phyloP scores from a whole-genome alignment of 805 yeast genomes.

The Ogataea dorogensis region DNA sequence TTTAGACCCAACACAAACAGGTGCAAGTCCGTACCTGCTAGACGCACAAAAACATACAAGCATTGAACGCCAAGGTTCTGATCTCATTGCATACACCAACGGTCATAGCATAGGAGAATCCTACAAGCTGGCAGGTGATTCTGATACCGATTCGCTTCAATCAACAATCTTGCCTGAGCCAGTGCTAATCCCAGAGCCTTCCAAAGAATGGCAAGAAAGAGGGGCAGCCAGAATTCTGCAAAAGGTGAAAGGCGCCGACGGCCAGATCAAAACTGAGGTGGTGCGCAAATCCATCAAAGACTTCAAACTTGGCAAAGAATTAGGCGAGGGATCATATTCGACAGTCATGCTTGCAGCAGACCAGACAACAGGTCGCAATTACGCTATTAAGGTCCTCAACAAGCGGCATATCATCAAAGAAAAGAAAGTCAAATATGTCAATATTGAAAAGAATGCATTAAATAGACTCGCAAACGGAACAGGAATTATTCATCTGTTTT shows the following conservation, averaged over 20 bases:
- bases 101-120: conserved; percentile 1
- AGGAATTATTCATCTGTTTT: conserved; percentile 67
- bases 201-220: conserved; percentile 51
- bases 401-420: conserved; percentile 77
- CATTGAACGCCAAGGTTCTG: conserved; percentile 2
- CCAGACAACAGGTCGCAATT: conserved; percentile 55
- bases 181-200: conserved; percentile 16
- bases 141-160: conserved; percentile 5
- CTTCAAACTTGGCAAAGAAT: conserved; percentile 78
- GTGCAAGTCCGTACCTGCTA: not conserved
- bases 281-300: conserved; percentile 67
- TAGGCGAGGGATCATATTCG: conserved; percentile 97
- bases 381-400: conserved; percentile 75
- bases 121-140: not conserved
- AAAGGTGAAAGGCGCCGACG: conserved; percentile 43
- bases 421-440: conserved; percentile 81
- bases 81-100: conserved; percentile 2
- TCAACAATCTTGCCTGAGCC: conserved; percentile 3
- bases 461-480: conserved; percentile 60
- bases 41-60: conserved; percentile 1
- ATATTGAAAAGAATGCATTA: conserved; percentile 77
- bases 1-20: conserved; percentile 1
- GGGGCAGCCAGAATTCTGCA: conserved; percentile 60
- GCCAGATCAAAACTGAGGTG: conserved; percentile 50
- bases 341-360: conserved; percentile 89